Evolutionary conservation across 176 grass and related monocot species (phyloP), one percentile per base, ranked within the genome.

Genomic region (Eragrostis nindensis): DNA sequence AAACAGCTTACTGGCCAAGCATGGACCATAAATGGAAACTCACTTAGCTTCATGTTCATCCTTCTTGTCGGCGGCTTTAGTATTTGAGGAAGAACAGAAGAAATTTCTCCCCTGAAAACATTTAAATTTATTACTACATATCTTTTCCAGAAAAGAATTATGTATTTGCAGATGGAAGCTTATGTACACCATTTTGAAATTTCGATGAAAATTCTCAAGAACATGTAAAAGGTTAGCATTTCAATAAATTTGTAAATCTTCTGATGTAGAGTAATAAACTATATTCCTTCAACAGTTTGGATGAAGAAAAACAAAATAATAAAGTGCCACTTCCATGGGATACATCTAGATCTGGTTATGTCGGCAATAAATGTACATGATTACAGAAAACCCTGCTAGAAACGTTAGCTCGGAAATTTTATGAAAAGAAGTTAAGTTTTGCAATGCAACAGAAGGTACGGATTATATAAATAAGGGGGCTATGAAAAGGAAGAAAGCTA

Each of bases 31-130:
- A n/a, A n/a, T 5, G 57, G 59, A 44, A 44, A 79, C 86, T 88
- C 83, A 84, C 81, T 84, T 84, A 69, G 43, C 69, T 27, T 88
- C 43, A 0, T 4, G 45, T 13, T 75, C 54, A 10, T n/a, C n/a
- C n/a, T 66, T 62, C 16, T 25, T 80, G 18, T 74, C 81, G 36
- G 4, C 60, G 7, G 44, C 43, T 52, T 40, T 68, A 75, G 62
- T 25, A 24, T 69, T 73, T 43, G 81, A 45, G 53, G 76, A 3
- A 6, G 76, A 88, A 45, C 43, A 80, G 38, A 84, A 79, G 62
- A 61, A 52, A 68, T 44, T 73, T 12, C 66, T 88, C 36, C 81
- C 86, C 86, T 88, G 52, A 80, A 83, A 84, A 11, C 12, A 74
- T 38, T 44, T 44, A 3, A 26, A 66, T 75, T n/a, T 79, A 8